Conservation (phyloP, 2,329 filamentous ascomycete genomes). For the Neophaeococcomyces mojaviensis region DNA sequence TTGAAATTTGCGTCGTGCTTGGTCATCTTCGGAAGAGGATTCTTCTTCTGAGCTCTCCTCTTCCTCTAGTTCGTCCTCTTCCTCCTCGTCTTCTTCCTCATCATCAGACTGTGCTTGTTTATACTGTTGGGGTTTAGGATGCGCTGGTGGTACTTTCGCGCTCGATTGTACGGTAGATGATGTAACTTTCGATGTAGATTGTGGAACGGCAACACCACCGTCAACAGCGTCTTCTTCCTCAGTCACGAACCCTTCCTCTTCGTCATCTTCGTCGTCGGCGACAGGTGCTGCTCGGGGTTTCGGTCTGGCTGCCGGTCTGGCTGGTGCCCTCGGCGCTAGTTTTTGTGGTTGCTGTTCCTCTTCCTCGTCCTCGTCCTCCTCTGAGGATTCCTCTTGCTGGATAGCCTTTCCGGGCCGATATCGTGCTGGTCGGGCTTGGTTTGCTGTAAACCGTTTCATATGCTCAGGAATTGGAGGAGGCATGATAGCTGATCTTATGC, state of each 20-base stretch:
- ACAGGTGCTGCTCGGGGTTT: conserved; percentile 27
- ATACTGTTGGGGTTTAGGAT: not conserved
- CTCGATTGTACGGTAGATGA: not conserved
- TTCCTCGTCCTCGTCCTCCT: conserved; percentile 46
- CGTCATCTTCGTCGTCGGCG: conserved; percentile 38
- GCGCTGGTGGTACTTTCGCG: not conserved
- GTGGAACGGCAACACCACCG: conserved; percentile 1
- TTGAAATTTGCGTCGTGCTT: conserved; percentile 49
- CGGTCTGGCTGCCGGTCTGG: conserved; percentile 10
- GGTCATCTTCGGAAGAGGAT: conserved; percentile 51
- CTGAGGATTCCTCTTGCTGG: conserved; percentile 40
- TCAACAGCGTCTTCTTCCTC: conserved; percentile 40
- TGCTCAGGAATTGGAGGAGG: conserved; percentile 37
- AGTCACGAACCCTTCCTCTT: conserved; percentile 55
- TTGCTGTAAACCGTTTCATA: conserved; percentile 82
- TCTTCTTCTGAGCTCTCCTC: conserved; percentile 49
- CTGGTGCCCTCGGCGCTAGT: conserved; percentile 31
- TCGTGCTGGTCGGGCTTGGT: conserved; percentile 68
- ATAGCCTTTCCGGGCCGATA: conserved; percentile 76
- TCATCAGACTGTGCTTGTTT: conserved; percentile 21
- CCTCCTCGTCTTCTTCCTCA: conserved; percentile 28
- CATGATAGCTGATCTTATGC: conserved; percentile 23
- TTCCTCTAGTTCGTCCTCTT: conserved; percentile 47
- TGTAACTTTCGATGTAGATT: conserved; percentile 9
- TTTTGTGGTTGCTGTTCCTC: conserved; percentile 46